These are phyloP conservation scores for Alternaria hordeiaustralica DNA, from an alignment of 2,329 filamentous ascomycete species.

Conservation along the genomic window DNA sequence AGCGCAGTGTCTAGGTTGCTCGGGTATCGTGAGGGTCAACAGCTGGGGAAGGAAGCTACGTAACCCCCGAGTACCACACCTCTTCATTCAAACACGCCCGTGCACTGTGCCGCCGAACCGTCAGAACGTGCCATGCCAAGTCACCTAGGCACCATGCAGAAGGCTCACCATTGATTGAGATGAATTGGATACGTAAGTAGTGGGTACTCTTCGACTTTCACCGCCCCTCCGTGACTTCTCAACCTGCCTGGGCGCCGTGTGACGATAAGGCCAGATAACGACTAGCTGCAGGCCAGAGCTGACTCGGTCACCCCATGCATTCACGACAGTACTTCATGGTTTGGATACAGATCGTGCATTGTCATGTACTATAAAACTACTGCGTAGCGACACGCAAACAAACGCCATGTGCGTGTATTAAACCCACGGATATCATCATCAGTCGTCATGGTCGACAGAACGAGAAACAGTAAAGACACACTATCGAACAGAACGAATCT, in stretches of 20 bases:
- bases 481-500: not conserved
- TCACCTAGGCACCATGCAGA: slow-evolving; percentile 4
- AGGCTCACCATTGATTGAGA: slow-evolving; percentile 7
- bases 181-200: slow-evolving; percentile 13
- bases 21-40: slow-evolving; percentile 19
- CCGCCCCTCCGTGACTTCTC: not conserved
- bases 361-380: not conserved
- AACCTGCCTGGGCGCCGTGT: not conserved
- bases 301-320: not conserved
- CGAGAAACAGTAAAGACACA: not conserved
- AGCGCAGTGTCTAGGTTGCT: slow-evolving; percentile 13
- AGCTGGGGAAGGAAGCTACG: slow-evolving; percentile 26
- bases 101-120: slow-evolving; percentile 17
- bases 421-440: slow-evolving; percentile 10
- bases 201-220: not conserved
- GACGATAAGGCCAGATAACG: slow-evolving; percentile 36
- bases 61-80: slow-evolving; percentile 16
- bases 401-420: slow-evolving; percentile 4
- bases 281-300: slow-evolving; percentile 2
- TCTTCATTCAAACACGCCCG: slow-evolving; percentile 24
- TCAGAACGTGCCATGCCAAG: slow-evolving; percentile 16
- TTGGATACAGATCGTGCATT: not conserved
- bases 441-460: slow-evolving; percentile 3
- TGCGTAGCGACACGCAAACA: not conserved
- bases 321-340: not conserved